A percentile compares a stretch with the other conserved stretches of the same genome.
These are phyloP conservation scores for Conticribra guillardii DNA, from an alignment of 108 stramenopile species.

Conservation along the genomic window DNA sequence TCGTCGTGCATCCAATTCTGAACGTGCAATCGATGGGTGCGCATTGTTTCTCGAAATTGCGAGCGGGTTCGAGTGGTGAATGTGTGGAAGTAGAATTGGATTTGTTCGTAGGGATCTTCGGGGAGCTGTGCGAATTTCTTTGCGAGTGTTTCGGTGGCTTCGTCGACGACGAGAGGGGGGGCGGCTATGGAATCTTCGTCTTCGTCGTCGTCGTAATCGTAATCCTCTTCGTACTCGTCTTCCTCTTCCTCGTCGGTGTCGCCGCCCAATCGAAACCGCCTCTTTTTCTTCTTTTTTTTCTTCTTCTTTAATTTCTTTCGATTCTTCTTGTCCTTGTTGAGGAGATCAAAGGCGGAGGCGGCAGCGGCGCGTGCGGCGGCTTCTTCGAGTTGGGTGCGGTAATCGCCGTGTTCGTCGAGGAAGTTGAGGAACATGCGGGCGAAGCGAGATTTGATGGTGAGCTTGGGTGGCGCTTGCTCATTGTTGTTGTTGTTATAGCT, in stretches of 20 bases:
- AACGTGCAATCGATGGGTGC: too few species aligned
- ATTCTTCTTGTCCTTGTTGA: slow-evolving; percentile 21
- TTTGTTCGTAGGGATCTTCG: slow-evolving; percentile 55
- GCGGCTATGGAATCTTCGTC: background rate
- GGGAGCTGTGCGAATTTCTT: slow-evolving; percentile 16
- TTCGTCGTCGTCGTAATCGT: slow-evolving; percentile 7
- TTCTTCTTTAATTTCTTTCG: slow-evolving; percentile 8
- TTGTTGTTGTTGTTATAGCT: too few species aligned
- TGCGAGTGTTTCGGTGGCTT: background rate
- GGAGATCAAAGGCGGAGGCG: slow-evolving; percentile 31
- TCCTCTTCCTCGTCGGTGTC: slow-evolving; percentile 16
- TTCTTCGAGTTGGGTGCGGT: slow-evolving; percentile 42
- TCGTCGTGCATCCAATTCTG: slow-evolving; percentile 34
- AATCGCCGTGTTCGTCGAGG: slow-evolving; percentile 55
- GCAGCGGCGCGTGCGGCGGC: slow-evolving; percentile 48
- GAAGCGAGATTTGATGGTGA: slow-evolving; percentile 32
- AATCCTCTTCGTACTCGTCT: slow-evolving; percentile 10
- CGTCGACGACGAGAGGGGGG: slow-evolving; percentile 3
- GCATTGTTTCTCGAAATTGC: too few species aligned
- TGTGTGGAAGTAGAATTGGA: slow-evolving; percentile 45
- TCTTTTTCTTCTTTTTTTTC: background rate
- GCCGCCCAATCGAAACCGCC: slow-evolving; percentile 5
- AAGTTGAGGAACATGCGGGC: slow-evolving; percentile 53
- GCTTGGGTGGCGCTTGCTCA: slow-evolving; percentile 1
- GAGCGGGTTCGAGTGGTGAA: slow-evolving; percentile 15